Evolutionary conservation across 495 filamentous ascomycete species (phyloP), one percentile per base, ranked within the genome.

Genomic region (Annulohypoxylon bovei): DNA sequence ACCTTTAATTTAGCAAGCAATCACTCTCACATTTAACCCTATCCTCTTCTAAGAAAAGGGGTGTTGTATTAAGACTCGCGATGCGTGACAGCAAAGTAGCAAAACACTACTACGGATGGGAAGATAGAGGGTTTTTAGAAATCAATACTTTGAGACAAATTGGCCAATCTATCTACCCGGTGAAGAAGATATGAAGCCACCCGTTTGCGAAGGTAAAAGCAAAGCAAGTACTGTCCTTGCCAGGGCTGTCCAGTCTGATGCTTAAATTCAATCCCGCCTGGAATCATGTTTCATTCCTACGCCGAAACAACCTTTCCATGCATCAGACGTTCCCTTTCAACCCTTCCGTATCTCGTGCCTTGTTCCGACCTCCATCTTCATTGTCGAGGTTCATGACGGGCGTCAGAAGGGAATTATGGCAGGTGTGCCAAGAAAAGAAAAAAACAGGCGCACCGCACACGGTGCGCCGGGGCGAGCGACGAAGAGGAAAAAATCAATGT

Each of bases 141-240:
- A 70, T 32, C 49, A 68, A 73, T 73, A 71, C 73, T 66, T 67
- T 14, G 46, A 62, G 56, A 68, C 67, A 70, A 64, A 68, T 74
- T 73, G 74, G 67, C 64, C 75, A 73, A 61, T 75, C 75, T 75
- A 77, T 77, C 72, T 77, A 75, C 75, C 62, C 52, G 27, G 33
- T 53, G 49, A 53, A 53, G 50, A 60, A 42, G 39, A 42, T 20
- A 16, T 64, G 62, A 71, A 67, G 62, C 65, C 66, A 72, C 59
- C 70, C 60, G 49, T 64, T 65, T 65, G 59, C 54, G 60, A 65
- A 53, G 28, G 52, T 62, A 62, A 53, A 53, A 32, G 66, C 57
- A 65, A 70, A 70, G 71, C 61, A 71, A 62, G 58, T 56, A 47
- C 33, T 57, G 40, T 50, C 62, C 71, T 70, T 49, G 62, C 49